Evolutionary conservation across 1,284 basidiomycete genomes (phyloP).

Genomic region (Rhodofomes roseus): DNA sequence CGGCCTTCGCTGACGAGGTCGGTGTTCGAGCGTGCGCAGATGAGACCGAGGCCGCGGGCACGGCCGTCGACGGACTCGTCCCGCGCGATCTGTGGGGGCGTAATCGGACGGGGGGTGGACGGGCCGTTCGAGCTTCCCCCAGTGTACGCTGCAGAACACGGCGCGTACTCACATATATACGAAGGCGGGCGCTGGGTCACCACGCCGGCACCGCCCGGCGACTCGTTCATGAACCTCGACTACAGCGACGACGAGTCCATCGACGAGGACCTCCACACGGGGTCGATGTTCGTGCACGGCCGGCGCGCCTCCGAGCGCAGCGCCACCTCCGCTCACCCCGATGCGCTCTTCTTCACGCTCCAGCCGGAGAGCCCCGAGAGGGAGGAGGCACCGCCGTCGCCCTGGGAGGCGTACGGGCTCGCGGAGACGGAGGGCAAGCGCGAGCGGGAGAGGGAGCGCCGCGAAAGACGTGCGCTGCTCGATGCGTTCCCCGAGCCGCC

Average conservation of each 20-base stretch:
- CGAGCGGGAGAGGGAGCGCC: neutral
- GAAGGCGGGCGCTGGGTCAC: neutral
- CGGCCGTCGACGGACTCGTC: neutral
- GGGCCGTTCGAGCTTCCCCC: neutral
- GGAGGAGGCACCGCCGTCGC: neutral
- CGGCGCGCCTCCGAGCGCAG: neutral
- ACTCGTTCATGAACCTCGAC: neutral
- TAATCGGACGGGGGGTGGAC: neutral
- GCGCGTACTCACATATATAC: neutral
- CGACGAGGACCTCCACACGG: neutral
- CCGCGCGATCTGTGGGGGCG: neutral
- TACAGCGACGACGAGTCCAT: neutral
- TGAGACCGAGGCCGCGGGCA: neutral
- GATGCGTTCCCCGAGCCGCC: neutral
- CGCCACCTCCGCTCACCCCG: neutral
- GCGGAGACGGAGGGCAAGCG: neutral
- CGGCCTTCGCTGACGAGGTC: neutral
- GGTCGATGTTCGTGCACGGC: neutral
- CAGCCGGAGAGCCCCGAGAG: no score
- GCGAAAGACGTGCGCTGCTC: neutral
- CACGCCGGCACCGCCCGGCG: neutral
- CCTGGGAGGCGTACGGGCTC: neutral
- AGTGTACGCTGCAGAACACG: no score
- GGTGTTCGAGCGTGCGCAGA: neutral
- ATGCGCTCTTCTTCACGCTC: neutral